These are phyloP conservation scores for Daldinia childiae DNA, from an alignment of 495 filamentous ascomycete genomes.

Conservation along the genomic window DNA sequence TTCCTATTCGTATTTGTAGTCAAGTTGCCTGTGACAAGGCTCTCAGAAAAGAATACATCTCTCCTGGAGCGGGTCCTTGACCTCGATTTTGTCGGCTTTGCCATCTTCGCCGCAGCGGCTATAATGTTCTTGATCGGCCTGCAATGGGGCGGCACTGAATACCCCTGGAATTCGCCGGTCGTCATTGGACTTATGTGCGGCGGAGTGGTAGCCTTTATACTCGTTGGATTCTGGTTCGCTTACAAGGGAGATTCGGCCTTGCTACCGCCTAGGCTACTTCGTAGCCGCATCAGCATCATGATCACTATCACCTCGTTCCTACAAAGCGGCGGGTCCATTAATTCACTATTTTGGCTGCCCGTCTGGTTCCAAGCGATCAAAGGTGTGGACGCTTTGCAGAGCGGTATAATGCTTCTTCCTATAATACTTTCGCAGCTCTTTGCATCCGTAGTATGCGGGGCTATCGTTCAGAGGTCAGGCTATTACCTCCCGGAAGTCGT, in stretches of 20 bases:
- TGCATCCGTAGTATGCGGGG: constrained; percentile 57
- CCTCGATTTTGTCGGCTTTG: constrained; percentile 60
- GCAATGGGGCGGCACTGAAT: constrained; percentile 60
- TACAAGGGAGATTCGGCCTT: constrained; percentile 57
- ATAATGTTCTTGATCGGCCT: constrained; percentile 59
- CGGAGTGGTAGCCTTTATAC: constrained; percentile 48
- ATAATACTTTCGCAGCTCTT: constrained; percentile 62
- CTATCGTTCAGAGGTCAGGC: constrained; percentile 52
- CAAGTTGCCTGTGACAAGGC: constrained; percentile 26
- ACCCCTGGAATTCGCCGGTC: constrained; percentile 56
- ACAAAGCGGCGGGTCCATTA: constrained; percentile 35
- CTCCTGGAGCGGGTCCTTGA: constrained; percentile 31
- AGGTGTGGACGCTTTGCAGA: constrained; percentile 55
- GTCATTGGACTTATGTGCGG: constrained; percentile 55
- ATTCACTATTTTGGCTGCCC: constrained; percentile 57
- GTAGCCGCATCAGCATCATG: constrained; percentile 41
- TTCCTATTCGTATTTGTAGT: constrained; percentile 36
- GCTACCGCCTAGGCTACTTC: constrained; percentile 41
- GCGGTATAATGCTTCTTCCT: constrained; percentile 63
- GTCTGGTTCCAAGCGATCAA: constrained; percentile 74
- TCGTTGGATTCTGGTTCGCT: constrained; percentile 56
- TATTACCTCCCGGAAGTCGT: constrained; percentile 62
- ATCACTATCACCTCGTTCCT: constrained; percentile 42
- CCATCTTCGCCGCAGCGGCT: constrained; percentile 56
- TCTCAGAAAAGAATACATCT: constrained; percentile 10